Percentiles rank a stretch among this genome's conserved stretches.
phyloP scores from a whole-genome alignment of 495 filamentous ascomycete genomes.

The Lophiostoma macrostomum region DNA sequence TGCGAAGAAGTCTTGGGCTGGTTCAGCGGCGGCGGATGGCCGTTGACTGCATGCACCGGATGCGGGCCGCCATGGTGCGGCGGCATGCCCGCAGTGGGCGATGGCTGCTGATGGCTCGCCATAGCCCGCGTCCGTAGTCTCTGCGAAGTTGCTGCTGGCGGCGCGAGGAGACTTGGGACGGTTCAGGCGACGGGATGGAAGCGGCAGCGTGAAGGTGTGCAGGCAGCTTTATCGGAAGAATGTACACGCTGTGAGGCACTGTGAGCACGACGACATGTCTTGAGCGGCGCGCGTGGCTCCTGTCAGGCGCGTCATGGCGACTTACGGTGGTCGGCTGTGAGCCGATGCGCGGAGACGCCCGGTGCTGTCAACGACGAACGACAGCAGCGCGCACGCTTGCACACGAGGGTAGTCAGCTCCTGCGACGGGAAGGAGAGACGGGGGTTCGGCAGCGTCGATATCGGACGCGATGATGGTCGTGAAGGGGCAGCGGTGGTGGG shows the following conservation, averaged over 20 bases:
- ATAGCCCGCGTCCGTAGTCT: no score
- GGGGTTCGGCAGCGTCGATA: background rate
- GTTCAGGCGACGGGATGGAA: no score
- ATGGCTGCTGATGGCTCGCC: conserved; percentile 37
- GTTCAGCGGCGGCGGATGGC: conserved; percentile 45
- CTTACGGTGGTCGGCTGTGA: background rate
- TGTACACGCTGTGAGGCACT: no score
- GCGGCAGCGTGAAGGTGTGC: no score
- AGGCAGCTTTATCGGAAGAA: no score
- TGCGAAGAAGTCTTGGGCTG: conserved; percentile 56
- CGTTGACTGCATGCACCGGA: conserved; percentile 32
- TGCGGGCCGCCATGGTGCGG: conserved; percentile 33
- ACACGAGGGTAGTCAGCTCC: background rate
- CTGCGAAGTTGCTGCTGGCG: no score
- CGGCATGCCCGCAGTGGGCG: conserved; percentile 34
- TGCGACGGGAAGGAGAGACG: background rate
- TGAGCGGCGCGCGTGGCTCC: no score
- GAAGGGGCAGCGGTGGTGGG: background rate
- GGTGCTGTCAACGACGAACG: background rate
- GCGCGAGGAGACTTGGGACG: no score
- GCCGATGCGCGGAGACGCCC: background rate
- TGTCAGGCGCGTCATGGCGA: background rate
- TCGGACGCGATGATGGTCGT: background rate
- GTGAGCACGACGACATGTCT: no score
- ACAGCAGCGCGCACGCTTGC: background rate